A percentile compares a stretch with the other conserved stretches of the same genome.
Conservation (phyloP, 306 rosid genomes). For the Gleditsia sinensis region DNA sequence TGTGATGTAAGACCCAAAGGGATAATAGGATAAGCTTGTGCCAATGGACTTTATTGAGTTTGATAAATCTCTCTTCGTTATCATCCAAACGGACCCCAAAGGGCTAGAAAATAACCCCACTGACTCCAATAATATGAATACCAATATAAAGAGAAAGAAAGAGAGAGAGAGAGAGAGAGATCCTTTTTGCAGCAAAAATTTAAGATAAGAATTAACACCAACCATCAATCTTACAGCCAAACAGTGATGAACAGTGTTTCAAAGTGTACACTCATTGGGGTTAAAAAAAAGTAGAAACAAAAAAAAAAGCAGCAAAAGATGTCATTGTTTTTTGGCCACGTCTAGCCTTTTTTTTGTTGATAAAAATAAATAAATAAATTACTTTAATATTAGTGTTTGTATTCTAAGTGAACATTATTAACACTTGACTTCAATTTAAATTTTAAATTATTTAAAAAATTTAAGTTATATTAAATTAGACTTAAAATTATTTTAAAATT, state of each 20-base stretch:
- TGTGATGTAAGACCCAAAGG: conserved; percentile 48
- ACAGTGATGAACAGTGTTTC: conserved; percentile 9
- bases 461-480: too few species aligned
- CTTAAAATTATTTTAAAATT: too few species aligned
- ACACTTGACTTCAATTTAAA: too few species aligned
- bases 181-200: conserved; percentile 20
- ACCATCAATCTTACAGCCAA: conserved; percentile 31
- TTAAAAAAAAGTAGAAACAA: background rate
- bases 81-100: conserved; percentile 50
- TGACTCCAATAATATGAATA: conserved; percentile 34
- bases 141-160: background rate
- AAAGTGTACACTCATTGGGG: background rate
- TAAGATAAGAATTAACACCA: conserved; percentile 23
- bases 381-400: too few species aligned
- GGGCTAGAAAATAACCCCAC: conserved; percentile 40
- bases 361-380: too few species aligned
- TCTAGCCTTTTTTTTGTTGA: too few species aligned
- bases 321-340: conserved; percentile 33
- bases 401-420: too few species aligned
- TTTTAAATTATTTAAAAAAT: too few species aligned
- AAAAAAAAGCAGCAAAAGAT: conserved; percentile 15
- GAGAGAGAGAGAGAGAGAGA: background rate
- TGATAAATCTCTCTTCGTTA: conserved; percentile 37
- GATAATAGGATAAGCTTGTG: conserved; percentile 80
- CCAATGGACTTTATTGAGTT: conserved; percentile 43